Conservation (phyloP, 225 moss, liverwort and hornwort genomes). For the Physcomitrium patens region DNA sequence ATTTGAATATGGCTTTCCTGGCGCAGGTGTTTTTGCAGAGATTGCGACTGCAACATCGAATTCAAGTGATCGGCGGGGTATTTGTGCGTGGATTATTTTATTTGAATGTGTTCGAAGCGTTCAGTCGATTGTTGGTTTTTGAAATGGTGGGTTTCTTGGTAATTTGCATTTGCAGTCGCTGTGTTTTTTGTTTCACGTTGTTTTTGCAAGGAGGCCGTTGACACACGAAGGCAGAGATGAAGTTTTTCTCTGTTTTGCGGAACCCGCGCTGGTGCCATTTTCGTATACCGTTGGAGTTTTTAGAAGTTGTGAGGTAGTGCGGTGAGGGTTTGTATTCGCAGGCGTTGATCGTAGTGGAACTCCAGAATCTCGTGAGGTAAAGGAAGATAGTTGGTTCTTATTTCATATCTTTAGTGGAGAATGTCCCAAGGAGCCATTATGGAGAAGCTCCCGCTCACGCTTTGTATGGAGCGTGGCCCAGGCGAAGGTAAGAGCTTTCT, state of each 20-base stretch:
- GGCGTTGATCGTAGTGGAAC: background rate
- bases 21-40: no score
- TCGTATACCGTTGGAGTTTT: background rate
- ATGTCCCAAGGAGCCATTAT: conserved; percentile 21
- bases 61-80: no score
- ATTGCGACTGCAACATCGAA: no score
- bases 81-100: no score
- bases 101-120: no score
- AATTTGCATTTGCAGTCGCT: no score
- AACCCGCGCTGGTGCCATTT: background rate
- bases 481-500: conserved; percentile 45
- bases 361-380: conserved; percentile 17
- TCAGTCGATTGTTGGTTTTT: no score
- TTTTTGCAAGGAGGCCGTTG: conserved; percentile 11
- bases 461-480: conserved; percentile 58
- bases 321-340: background rate
- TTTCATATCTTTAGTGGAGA: background rate
- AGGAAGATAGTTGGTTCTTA: background rate
- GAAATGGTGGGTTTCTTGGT: no score
- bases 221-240: background rate
- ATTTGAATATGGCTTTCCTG: no score
- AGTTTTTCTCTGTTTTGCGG: background rate
- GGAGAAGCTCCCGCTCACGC: conserved; percentile 50
- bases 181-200: no score
- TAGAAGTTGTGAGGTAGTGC: background rate